Evolutionary conservation across 345 rosid genomes (phyloP).

Genomic region (Boechera retrofracta): DNA sequence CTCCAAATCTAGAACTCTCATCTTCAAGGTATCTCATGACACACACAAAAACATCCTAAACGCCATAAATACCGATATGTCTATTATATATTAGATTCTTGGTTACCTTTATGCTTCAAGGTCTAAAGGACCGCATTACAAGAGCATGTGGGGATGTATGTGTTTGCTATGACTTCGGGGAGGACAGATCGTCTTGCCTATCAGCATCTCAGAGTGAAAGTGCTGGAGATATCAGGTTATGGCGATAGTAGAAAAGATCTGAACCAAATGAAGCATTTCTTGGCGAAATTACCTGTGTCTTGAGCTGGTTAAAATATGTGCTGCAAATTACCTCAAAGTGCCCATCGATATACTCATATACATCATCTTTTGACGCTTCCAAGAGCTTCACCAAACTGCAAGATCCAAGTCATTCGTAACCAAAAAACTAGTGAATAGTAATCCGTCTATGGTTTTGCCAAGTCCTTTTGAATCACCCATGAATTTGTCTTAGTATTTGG

Average conservation of each 20-base stretch:
- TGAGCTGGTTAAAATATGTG: background rate
- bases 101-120: background rate
- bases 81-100: background rate
- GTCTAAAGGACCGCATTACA: background rate
- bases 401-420: background rate
- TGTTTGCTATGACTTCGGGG: background rate
- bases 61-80: background rate
- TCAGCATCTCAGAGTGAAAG: background rate
- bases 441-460: no score
- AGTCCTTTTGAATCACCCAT: no score
- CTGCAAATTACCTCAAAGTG: background rate
- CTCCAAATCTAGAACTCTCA: constrained; percentile 3
- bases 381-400: background rate
- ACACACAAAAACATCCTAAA: background rate
- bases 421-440: background rate
- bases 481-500: no score
- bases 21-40: background rate
- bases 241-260: background rate
- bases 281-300: background rate
- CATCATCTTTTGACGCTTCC: background rate
- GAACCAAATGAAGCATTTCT: background rate
- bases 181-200: background rate
- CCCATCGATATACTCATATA: background rate
- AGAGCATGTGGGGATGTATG: background rate
- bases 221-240: background rate